A percentile compares a stretch with the other conserved stretches of the same genome.
phyloP scores from a whole-genome alignment of 2,329 filamentous ascomycete genomes.

The Cercospora sp. region DNA sequence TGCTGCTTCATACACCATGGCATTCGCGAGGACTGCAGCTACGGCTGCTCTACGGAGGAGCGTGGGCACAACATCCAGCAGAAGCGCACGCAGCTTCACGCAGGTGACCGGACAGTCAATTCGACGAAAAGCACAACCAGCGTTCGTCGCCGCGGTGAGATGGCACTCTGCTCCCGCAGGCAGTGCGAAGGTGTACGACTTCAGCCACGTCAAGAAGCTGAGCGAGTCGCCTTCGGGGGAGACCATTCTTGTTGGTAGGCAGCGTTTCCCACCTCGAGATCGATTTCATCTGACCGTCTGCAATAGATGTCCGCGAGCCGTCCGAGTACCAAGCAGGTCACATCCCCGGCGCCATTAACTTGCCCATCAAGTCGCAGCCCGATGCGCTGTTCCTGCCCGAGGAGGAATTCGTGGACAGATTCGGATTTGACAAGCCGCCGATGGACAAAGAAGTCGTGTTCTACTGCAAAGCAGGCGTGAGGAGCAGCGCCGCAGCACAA shows the following conservation, averaged over 20 bases:
- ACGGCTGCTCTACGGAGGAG: conserved; percentile 23
- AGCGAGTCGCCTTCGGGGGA: conserved; percentile 37
- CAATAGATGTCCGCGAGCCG: conserved; percentile 69
- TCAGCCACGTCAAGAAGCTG: conserved; percentile 44
- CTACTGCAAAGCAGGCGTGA: conserved; percentile 90
- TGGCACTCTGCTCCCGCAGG: conserved; percentile 42
- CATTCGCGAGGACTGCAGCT: conserved; percentile 28
- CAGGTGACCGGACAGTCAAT: not conserved
- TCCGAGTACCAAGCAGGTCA: conserved; percentile 63
- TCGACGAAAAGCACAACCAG: conserved; percentile 17
- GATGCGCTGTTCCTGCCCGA: conserved; percentile 75
- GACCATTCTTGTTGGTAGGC: conserved; percentile 36
- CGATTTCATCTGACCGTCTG: not conserved
- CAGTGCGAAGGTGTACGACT: conserved; percentile 43
- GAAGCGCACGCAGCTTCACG: conserved; percentile 14
- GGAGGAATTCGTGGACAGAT: conserved; percentile 80
- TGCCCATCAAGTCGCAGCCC: conserved; percentile 74
- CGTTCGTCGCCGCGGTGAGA: conserved; percentile 31
- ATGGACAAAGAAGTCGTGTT: conserved; percentile 66
- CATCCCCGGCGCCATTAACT: conserved; percentile 80
- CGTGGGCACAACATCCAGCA: conserved; percentile 15
- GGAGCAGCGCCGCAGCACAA: conserved; percentile 73
- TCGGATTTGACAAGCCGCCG: conserved; percentile 71
- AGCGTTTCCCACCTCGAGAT: not conserved
- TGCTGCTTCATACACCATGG: conserved; percentile 23